phyloP scores from a whole-genome alignment of 2,329 filamentous ascomycete species.

The Trichophyton mentagrophytes region DNA sequence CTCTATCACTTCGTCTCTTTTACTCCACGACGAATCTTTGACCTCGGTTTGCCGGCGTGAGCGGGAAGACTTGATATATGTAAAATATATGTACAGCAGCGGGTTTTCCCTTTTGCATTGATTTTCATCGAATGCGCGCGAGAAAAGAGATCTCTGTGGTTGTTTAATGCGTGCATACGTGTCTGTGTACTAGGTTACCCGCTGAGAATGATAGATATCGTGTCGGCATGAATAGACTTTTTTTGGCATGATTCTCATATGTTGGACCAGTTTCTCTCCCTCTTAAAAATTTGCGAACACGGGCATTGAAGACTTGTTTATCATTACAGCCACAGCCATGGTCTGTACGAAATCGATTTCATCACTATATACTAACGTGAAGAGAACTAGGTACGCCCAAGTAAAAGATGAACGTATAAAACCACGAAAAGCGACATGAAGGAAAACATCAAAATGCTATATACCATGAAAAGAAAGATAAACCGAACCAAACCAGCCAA shows the following conservation, averaged over 20 bases:
- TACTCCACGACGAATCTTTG: background rate
- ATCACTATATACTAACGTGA: no score
- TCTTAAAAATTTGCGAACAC: no score
- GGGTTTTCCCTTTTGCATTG: slow-evolving; percentile 1
- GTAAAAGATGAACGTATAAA: no score
- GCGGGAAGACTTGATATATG: slow-evolving; percentile 3
- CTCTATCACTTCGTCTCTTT: background rate
- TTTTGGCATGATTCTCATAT: background rate
- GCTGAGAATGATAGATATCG: slow-evolving; percentile 5
- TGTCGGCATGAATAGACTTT: slow-evolving; percentile 5
- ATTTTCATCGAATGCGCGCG: background rate
- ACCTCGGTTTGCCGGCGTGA: background rate
- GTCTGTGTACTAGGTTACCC: slow-evolving; percentile 4
- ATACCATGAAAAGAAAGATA: background rate
- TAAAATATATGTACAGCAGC: slow-evolving; percentile 3
- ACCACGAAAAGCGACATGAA: no score
- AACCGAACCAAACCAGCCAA: slow-evolving; percentile 8
- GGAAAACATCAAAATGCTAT: no score
- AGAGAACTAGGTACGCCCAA: no score
- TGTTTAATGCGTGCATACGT: background rate
- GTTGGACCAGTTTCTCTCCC: no score
- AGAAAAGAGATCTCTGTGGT: background rate
- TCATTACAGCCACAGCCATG: no score
- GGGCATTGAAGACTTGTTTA: background rate
- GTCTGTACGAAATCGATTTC: no score